These are phyloP conservation scores for Macrophomina phaseolina DNA, from an alignment of 2,329 filamentous ascomycete genomes.

Conservation along the genomic window DNA sequence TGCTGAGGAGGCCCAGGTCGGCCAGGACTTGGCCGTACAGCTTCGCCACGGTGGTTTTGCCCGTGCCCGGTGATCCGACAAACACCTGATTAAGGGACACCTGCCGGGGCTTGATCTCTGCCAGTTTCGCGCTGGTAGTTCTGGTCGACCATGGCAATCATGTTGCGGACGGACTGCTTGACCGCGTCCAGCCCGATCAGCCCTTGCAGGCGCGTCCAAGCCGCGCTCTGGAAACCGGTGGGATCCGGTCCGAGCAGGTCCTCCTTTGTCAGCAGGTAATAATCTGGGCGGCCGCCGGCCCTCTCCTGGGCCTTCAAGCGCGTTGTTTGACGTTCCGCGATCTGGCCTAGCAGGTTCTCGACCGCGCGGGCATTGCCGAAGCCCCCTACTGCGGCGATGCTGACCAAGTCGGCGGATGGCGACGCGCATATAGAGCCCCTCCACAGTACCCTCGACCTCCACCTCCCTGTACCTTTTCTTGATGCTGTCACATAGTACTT, in stretches of 20 bases:
- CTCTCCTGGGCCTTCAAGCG: slow-evolving; percentile 54
- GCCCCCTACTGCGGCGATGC: slow-evolving; percentile 67
- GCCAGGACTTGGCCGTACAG: slow-evolving; percentile 69
- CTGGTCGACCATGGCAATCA: slow-evolving; percentile 65
- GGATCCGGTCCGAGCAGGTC: slow-evolving; percentile 76
- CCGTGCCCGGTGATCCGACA: slow-evolving; percentile 40
- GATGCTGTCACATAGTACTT: not conserved
- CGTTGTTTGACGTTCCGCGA: slow-evolving; percentile 64
- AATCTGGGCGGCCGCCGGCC: not conserved
- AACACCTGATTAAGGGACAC: slow-evolving; percentile 73
- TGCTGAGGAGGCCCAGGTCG: slow-evolving; percentile 69
- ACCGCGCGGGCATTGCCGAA: slow-evolving; percentile 76
- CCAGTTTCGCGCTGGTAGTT: slow-evolving; percentile 71
- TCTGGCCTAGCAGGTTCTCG: slow-evolving; percentile 63
- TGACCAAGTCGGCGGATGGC: slow-evolving; percentile 54
- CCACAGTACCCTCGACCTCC: slow-evolving; percentile 40
- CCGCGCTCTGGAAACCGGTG: slow-evolving; percentile 51
- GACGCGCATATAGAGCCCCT: not conserved
- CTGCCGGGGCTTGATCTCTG: slow-evolving; percentile 63
- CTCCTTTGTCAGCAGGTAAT: slow-evolving; percentile 42
- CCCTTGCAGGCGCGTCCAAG: slow-evolving; percentile 64
- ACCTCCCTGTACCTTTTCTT: slow-evolving; percentile 53
- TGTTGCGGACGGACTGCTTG: slow-evolving; percentile 63
- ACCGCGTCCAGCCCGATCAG: slow-evolving; percentile 67
- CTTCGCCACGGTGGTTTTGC: not conserved